Evolutionary conservation across 345 rosid species (phyloP).

Genomic region (Cardamine chenopodiifolia): DNA sequence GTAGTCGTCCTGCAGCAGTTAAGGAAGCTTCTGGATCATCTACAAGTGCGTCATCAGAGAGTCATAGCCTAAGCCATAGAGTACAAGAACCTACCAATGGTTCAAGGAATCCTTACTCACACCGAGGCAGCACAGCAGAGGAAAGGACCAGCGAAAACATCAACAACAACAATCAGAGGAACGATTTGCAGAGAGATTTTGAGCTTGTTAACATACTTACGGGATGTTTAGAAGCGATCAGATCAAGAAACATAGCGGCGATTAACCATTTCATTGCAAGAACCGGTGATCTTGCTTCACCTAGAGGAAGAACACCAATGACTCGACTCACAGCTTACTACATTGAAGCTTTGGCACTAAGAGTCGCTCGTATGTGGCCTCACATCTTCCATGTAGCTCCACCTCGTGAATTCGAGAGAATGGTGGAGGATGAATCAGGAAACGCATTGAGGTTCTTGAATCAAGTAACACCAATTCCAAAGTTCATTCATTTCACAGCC

Average conservation of each 20-base stretch:
- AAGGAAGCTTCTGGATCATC: slow-evolving; percentile 86
- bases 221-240: slow-evolving; percentile 84
- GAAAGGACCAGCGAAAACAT: slow-evolving; percentile 48
- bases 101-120: slow-evolving; percentile 49
- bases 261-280: slow-evolving; percentile 69
- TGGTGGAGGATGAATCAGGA: slow-evolving; percentile 72
- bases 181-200: slow-evolving; percentile 54
- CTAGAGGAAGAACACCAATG: slow-evolving; percentile 62
- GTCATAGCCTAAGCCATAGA: slow-evolving; percentile 59
- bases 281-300: slow-evolving; percentile 85
- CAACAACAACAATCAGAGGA: slow-evolving; percentile 55
- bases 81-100: slow-evolving; percentile 51
- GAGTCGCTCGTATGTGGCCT: slow-evolving; percentile 90
- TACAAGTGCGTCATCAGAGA: slow-evolving; percentile 72
- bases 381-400: slow-evolving; percentile 74
- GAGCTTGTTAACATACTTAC: slow-evolving; percentile 78
- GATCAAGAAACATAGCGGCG: slow-evolving; percentile 60
- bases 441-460: slow-evolving; percentile 83
- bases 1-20: slow-evolving; percentile 56
- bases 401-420: slow-evolving; percentile 82
- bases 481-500: slow-evolving; percentile 85
- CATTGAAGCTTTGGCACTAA: slow-evolving; percentile 79
- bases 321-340: slow-evolving; percentile 79
- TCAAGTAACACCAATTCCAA: slow-evolving; percentile 88
- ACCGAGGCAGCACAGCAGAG: slow-evolving; percentile 46